Base-by-base conservation (phyloP, 1,139 yeast genomes). In the Debaryomyces fabryi region DNA sequence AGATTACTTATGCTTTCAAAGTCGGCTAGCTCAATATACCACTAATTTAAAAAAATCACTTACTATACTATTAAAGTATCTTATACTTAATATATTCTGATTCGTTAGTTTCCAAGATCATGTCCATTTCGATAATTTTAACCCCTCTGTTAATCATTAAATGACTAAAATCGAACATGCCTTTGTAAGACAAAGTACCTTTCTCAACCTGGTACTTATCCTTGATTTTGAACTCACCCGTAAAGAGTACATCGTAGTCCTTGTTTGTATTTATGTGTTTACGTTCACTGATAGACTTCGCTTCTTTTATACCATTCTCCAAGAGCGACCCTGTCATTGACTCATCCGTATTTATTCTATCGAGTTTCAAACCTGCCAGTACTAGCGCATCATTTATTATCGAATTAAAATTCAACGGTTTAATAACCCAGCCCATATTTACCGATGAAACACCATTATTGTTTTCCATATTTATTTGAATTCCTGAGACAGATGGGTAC, bases 131-230 rank as follows among this genome's bases (percentile, higher is more conserved):
- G 12, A 49, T 48, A 7, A 72, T 54, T 42, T 65, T 67, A 16
- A 69, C 62, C 0, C 77, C 77, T 33, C 68, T 52, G 51, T 68
- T 65, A 36, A 71, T 64, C 46, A 58, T 55, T 35, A 66, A 49
- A 48, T 72, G 76, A 51, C 66, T 65, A 42, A 64, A 60, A 49
- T 72, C 76, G 32, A 72, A 55, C n/a, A 53, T 48, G 0, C 75
- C 77, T n/a, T 49, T 45, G 53, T 69, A 72, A 4, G 39, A 27
- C 6, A 68, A 49, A 1, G 47, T 47, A 1, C 72, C 73, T 8
- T 44, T 39, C 21, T 55, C 54, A 3, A 46, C 38, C 13, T 56
- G 49, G 24, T 56, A 48, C 36, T 59, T 60, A 48, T 64, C 66
- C 24, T 45, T 49, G 5, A 69, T 55, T 18, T 50, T 46, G 30